phyloP scores from a whole-genome alignment of 495 filamentous ascomycete genomes.

The Friedmanniomyces simplex region DNA sequence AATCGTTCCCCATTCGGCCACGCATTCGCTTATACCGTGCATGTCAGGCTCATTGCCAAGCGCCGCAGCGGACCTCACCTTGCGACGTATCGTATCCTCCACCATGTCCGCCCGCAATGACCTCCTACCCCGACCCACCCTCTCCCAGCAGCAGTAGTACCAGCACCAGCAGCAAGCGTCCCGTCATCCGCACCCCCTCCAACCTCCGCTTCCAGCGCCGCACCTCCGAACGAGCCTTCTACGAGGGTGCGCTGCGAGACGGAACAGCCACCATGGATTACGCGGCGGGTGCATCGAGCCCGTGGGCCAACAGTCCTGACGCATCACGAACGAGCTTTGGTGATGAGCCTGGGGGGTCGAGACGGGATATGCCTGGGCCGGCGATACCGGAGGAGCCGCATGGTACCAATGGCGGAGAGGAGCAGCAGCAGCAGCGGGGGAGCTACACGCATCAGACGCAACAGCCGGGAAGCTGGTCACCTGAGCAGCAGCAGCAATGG shows the following conservation, averaged over 20 bases:
- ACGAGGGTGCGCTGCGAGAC: constrained; percentile 15
- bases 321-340: constrained; percentile 18
- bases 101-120: background rate
- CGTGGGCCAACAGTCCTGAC: constrained; percentile 20
- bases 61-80: background rate
- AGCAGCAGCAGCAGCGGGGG: background rate
- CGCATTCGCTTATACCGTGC: too few species aligned
- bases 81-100: too few species aligned
- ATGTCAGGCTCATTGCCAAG: background rate
- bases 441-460: background rate
- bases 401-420: background rate
- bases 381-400: constrained; percentile 2
- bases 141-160: background rate
- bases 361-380: constrained; percentile 12
- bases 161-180: constrained; percentile 12
- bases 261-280: constrained; percentile 15
- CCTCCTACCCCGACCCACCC: background rate
- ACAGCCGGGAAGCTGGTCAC: constrained; percentile 6
- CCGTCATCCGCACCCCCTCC: background rate
- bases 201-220: constrained; percentile 22
- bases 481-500: constrained; percentile 16
- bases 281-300: constrained; percentile 2
- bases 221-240: constrained; percentile 14
- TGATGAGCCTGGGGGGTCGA: background rate
- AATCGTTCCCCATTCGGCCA: too few species aligned